Conservation (phyloP, 2,329 filamentous ascomycete genomes). For the Penicillium sp. region DNA sequence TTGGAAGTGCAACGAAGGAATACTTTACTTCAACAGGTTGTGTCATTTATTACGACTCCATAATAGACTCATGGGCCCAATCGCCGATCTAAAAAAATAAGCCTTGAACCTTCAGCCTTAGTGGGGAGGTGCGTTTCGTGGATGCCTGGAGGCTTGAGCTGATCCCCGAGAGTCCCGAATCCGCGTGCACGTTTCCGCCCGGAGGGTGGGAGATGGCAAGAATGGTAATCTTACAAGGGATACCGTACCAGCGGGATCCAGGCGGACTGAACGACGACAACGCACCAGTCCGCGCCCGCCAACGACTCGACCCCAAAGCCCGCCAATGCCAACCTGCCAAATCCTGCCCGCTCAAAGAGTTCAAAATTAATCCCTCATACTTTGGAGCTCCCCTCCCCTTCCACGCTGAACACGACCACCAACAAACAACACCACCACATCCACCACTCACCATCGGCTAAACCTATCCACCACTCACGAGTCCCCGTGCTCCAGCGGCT, state of each 20-base stretch:
- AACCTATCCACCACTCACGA: neutral
- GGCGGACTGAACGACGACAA: neutral
- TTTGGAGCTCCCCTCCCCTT: slow-evolving; percentile 10
- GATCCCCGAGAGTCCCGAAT: neutral
- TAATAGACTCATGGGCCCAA: neutral
- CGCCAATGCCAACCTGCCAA: neutral
- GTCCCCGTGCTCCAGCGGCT: neutral
- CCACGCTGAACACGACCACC: neutral
- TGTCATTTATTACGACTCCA: neutral
- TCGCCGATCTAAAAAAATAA: slow-evolving; percentile 15
- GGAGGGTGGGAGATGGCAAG: slow-evolving; percentile 1
- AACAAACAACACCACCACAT: neutral
- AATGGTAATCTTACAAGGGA: neutral
- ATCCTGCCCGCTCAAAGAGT: neutral
- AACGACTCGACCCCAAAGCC: neutral
- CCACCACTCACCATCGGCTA: neutral
- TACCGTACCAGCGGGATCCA: slow-evolving; percentile 15
- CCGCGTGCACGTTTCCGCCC: neutral
- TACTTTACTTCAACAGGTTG: neutral
- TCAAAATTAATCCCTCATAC: slow-evolving; percentile 29
- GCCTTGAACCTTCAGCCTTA: slow-evolving; percentile 20
- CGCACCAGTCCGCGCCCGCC: neutral
- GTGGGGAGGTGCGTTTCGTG: slow-evolving; percentile 14
- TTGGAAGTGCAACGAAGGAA: neutral
- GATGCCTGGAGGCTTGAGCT: slow-evolving; percentile 20